A percentile compares a stretch with the other conserved stretches of the same genome.
phyloP scores from a whole-genome alignment of 1,284 basidiomycete species.

The Cryptococcus sp. region DNA sequence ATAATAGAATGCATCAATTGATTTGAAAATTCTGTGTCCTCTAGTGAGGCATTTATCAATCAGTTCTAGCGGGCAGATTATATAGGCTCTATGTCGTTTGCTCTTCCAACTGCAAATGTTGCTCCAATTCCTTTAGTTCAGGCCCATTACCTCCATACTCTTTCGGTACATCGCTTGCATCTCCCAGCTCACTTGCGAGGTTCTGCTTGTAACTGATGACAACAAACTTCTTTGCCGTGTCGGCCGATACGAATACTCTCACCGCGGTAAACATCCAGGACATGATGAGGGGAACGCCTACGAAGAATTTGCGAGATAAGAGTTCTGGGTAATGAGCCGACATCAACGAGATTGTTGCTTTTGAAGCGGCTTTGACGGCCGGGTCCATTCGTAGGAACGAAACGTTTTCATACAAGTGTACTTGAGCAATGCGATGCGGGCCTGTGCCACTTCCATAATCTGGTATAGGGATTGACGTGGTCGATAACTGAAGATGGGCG shows the following conservation, averaged over 20 bases:
- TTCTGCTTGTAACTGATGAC: constrained; percentile 23
- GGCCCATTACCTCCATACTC: constrained; percentile 24
- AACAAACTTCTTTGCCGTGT: constrained; percentile 31
- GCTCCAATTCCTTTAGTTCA: constrained; percentile 17
- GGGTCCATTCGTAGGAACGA: constrained; percentile 33
- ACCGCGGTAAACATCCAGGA: constrained; percentile 30
- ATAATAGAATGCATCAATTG: too few species aligned
- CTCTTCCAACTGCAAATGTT: constrained; percentile 4
- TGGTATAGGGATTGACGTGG: constrained; percentile 24
- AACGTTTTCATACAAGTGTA: constrained; percentile 32
- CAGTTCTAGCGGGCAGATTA: too few species aligned
- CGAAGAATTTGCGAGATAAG: constrained; percentile 31
- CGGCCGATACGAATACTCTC: constrained; percentile 24
- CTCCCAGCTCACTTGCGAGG: constrained; percentile 21
- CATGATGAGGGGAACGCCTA: constrained; percentile 34
- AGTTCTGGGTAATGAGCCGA: constrained; percentile 33
- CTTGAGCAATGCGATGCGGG: constrained; percentile 30
- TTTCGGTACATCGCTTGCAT: constrained; percentile 16
- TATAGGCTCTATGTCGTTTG: too few species aligned
- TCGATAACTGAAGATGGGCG: constrained; percentile 19
- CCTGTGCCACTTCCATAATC: constrained; percentile 18
- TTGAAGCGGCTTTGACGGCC: constrained; percentile 27
- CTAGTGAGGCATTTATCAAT: too few species aligned
- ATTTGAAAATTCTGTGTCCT: too few species aligned
- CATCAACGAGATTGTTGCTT: constrained; percentile 29